phyloP scores from a whole-genome alignment of 306 rosid genomes.

The Ammopiptanthus mongolicus region DNA sequence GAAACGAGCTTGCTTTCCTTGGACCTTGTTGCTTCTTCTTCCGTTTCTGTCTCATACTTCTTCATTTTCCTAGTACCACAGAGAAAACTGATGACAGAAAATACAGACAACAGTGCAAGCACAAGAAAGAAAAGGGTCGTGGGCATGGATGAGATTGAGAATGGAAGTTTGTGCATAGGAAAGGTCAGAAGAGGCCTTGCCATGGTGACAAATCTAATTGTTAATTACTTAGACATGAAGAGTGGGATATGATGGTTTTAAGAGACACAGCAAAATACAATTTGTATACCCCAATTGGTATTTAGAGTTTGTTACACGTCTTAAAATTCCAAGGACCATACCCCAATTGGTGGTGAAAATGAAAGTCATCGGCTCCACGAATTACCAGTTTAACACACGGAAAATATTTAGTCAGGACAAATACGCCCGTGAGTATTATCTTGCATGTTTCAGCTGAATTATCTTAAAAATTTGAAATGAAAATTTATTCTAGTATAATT shows the following conservation, averaged over 20 bases:
- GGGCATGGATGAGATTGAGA: neutral
- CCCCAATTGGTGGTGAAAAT: neutral
- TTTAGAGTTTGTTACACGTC: neutral
- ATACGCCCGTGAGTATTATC: neutral
- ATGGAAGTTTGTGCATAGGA: constrained; percentile 6
- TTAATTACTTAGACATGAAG: neutral
- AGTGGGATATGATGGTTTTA: neutral
- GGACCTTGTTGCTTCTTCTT: neutral
- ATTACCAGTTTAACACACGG: neutral
- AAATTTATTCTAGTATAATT: too few species aligned
- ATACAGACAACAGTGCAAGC: constrained; percentile 1
- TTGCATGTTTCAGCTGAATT: neutral
- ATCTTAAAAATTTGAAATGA: neutral
- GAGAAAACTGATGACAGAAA: constrained; percentile 25
- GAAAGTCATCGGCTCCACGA: neutral
- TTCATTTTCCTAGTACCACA: constrained; percentile 37
- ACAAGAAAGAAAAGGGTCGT: constrained; percentile 10
- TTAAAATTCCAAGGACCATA: neutral
- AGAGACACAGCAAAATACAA: too few species aligned
- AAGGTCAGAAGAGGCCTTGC: constrained; percentile 25
- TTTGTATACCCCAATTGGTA: neutral
- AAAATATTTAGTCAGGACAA: neutral
- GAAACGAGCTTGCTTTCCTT: constrained; percentile 26
- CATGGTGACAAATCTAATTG: constrained; percentile 22
- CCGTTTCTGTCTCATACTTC: constrained; percentile 6